Evolutionary conservation across 2,329 filamentous ascomycete genomes (phyloP), one percentile per base, ranked within the genome.

Genomic region (Rutstroemia sp.): DNA sequence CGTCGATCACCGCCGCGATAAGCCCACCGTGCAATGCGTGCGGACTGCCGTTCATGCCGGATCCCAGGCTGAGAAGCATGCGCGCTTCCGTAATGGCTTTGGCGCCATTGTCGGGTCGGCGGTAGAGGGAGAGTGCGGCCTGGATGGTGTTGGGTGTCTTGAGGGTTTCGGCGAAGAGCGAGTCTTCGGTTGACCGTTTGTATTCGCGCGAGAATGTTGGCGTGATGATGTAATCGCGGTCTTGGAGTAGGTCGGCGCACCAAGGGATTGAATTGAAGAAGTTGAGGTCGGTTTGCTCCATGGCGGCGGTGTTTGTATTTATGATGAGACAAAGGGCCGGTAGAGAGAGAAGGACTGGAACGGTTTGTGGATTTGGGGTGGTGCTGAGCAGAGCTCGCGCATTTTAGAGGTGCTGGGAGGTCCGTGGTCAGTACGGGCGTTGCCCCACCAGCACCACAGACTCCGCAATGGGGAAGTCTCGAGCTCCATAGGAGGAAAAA

Each of bases 21-120:
- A 85, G 75, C 1, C 82, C 83, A 19, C 83, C 82, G 65, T 86
- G 83, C 9, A 74, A 70, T 6, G 80, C 72, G 3, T 72, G 67
- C 2, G 77, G 69, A 61, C 78, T 77, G 2, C 82, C 82, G 60
- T 81, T 79, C 55, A 85, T 61, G 17, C 75, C 76, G 10, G 71
- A 63, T 1, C 78, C 81, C 1, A 85, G 69, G 12, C 67, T 61
- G n/a, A 64, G 38, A 4, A 64, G 38, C n/a, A 49, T 62, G 37
- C 55, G 48, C 1, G 64, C 50, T 52, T 64, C 58, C 2, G 42
- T 17, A 47, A 63, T 63, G 14, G n/a, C 57, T 1, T 51, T 5
- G 1, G 23, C n/a, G 4, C 10, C 27, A 2, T 39, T 19, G 17
- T 58, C n/a, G 3, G 73, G 71, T 6, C 66, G 67, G 9, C 68